These are phyloP conservation scores for Metarhizium robertsii DNA, from an alignment of 2,329 filamentous ascomycete genomes.

Conservation along the genomic window DNA sequence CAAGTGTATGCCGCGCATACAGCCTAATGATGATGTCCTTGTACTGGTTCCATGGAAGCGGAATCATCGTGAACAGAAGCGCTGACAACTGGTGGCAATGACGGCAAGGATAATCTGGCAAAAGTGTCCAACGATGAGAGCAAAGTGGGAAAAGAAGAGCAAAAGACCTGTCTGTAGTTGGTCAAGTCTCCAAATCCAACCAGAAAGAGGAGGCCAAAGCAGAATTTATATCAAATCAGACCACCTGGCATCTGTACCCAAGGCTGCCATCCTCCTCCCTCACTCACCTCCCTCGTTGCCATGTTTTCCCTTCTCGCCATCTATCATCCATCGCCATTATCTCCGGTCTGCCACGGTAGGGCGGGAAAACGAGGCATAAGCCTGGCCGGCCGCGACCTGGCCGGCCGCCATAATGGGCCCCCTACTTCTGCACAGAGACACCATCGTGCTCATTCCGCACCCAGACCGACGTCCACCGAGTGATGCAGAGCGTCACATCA, in stretches of 20 bases:
- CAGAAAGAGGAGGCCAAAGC: too few relatives aligned
- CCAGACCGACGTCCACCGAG: background rate
- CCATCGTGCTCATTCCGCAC: too few relatives aligned
- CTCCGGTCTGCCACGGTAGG: background rate
- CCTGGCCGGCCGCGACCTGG: background rate
- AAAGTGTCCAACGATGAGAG: too few relatives aligned
- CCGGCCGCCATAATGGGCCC: background rate
- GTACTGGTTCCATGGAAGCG: slow-evolving; percentile 27
- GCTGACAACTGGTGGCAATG: too few relatives aligned
- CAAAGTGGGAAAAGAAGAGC: too few relatives aligned
- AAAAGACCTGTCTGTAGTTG: too few relatives aligned
- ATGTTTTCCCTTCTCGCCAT: background rate
- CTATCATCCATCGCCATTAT: background rate
- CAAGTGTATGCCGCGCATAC: slow-evolving; percentile 31
- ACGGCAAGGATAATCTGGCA: too few relatives aligned
- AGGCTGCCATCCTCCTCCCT: too few relatives aligned
- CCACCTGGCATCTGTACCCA: too few relatives aligned
- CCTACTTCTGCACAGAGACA: background rate
- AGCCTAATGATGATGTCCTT: slow-evolving; percentile 25
- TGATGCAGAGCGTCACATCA: background rate
- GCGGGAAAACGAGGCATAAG: background rate
- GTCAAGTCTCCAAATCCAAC: too few relatives aligned
- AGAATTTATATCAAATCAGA: too few relatives aligned
- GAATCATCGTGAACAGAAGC: background rate
- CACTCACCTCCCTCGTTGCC: too few relatives aligned